Evolutionary conservation across 2,329 filamentous ascomycete genomes (phyloP), one percentile per base, ranked within the genome.

Genomic region (Colletotrichum sp.): DNA sequence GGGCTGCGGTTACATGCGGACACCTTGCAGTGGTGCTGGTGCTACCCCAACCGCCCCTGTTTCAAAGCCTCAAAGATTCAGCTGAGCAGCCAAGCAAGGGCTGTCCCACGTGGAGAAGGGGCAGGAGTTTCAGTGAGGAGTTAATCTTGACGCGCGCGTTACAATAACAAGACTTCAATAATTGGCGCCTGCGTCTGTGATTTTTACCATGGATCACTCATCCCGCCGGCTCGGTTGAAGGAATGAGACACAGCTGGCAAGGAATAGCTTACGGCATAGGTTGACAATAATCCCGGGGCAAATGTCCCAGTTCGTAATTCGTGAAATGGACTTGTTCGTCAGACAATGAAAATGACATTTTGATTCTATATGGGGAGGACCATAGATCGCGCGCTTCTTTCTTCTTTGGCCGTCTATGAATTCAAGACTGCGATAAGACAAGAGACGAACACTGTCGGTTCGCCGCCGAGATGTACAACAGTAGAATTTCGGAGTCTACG

Each of bases 331-430:
- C 10, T 52, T 52, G 43, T 0, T 5, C n/a, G 3, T 52, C 0
- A 12, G 43, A 52, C 10, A 1, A 21, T 21, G 43, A 13, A 13
- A 21, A 1, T 21, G n/a, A 0, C 43, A 52, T 5, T 52, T 48
- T 52, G 43, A 52, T 52, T 52, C n/a, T 52, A 52, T 52, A 4
- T 52, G 2, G n/a, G 4, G 43, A 21, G n/a, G 12, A 13, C 2
- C 0, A 21, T 21, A 2, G n/a, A 52, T 2, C n/a, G 1, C n/a
- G 1, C 10, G 2, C 43, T 13, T 48, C n/a, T 8, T 21, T 21
- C 3, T 0, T 8, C n/a, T 52, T 48, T n/a, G 43, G 43, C 0
- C 3, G 0, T 8, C n/a, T 21, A 13, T 58, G 24, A 58, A 18
- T 10, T 2, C 16, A 30, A 26, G 55, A 58, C 4, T 30, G 55